Base-by-base conservation (phyloP, 306 rosid species). In the Cyamopsis tetragonoloba region DNA sequence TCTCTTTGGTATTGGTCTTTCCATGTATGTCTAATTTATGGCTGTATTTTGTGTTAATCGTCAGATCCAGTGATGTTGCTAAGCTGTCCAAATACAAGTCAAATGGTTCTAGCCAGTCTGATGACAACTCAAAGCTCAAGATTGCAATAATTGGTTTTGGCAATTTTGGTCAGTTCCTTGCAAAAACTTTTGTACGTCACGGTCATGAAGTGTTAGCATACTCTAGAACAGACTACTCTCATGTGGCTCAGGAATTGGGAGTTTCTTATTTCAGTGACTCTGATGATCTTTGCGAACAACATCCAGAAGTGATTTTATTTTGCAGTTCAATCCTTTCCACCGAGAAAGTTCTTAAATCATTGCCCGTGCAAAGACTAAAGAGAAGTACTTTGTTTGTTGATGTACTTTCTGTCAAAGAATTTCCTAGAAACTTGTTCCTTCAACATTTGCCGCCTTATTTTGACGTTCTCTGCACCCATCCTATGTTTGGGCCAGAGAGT, bases 401-500 rank as follows among this genome's bases (percentile, higher is more conserved):
- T 78, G 98, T 92, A 10, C 91, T 92, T 47, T 92, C 96, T 1
- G 98, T 87, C 68, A 92, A 92, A 74, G 98, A 89, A 68, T 87
- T 87, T 68, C 98, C 96, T 10, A 87, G 84, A 71, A 89, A 46
- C 55, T 61, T 92, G 71, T 89, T 92, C 81, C 85, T 92, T 80
- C 86, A 84, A 17, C 57, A 70, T 55, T 76, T 92, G 71, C 92
- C 91, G 3, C 79, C 60, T 28, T 37, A 84, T 17, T 92, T 85
- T 71, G 96, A 92, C 63, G 60, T 92, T 65, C 92, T 92, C 34
- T 92, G 98, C 70, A 85, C 95, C 0, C 98, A 92, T 72, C 98
- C 98, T 23, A 92, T 92, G 98, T 92, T 92, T 66, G 98, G 98
- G 50, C 96, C 98, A 35, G 96, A 88, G 82, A 91, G 96, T 80